Conservation (phyloP, 2,329 filamentous ascomycete genomes). For the Cladosporium velox region DNA sequence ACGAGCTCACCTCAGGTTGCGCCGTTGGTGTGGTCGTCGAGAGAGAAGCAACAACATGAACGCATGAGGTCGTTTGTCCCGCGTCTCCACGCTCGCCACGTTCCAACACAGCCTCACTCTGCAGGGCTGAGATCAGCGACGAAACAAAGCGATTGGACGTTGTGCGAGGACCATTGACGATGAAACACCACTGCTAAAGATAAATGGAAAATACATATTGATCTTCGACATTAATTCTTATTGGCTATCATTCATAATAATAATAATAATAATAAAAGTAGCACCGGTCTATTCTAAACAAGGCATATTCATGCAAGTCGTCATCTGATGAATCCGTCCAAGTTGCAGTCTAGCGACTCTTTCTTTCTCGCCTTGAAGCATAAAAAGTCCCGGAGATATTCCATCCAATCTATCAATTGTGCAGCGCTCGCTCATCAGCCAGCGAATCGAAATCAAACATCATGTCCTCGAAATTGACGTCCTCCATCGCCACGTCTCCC, state of each 20-base stretch:
- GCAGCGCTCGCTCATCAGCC: not conserved
- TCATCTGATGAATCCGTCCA: not conserved
- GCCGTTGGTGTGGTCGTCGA: not conserved
- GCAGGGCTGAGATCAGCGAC: not conserved
- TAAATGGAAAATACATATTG: not conserved
- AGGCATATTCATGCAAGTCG: slow-evolving; percentile 8
- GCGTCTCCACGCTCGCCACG: not conserved
- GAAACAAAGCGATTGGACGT: not conserved
- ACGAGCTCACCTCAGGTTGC: not conserved
- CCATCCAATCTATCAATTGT: not conserved
- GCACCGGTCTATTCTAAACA: slow-evolving; percentile 19
- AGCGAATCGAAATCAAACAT: slow-evolving; percentile 30
- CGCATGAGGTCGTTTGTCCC: not conserved
- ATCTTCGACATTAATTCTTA: not conserved
- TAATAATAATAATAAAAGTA: not conserved
- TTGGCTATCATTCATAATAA: not conserved
- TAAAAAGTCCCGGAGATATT: not conserved
- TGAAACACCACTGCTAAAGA: too few relatives aligned
- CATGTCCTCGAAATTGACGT: slow-evolving; percentile 29
- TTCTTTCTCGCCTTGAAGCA: not conserved
- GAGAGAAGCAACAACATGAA: too few relatives aligned
- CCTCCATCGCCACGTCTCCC: slow-evolving; percentile 23
- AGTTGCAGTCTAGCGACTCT: not conserved
- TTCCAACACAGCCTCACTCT: not conserved
- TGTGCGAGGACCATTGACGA: not conserved